Percentiles rank a stretch among this genome's conserved stretches.
Conservation (phyloP, 2,329 filamentous ascomycete genomes). For the Beauveria sp. region DNA sequence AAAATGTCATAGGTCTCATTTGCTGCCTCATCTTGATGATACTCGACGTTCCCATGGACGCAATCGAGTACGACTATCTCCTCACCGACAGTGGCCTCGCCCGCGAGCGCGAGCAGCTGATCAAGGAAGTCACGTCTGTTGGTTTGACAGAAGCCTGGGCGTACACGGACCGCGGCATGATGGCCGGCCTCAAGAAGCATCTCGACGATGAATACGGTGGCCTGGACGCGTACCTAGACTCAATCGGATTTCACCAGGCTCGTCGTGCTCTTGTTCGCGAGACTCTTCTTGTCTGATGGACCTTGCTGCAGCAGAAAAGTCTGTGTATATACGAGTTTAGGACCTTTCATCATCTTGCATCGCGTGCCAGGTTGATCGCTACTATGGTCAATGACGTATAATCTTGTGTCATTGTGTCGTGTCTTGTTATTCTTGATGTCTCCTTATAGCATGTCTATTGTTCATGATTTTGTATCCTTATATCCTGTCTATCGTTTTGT, state of each 20-base stretch:
- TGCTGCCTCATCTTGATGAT: slow-evolving; percentile 61
- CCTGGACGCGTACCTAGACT: slow-evolving; percentile 55
- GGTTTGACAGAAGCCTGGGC: slow-evolving; percentile 70
- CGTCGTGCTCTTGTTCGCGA: slow-evolving; percentile 36
- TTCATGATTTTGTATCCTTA: too few species aligned
- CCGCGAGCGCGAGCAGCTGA: slow-evolving; percentile 52
- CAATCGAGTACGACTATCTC: slow-evolving; percentile 65
- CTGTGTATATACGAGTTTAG: too few species aligned
- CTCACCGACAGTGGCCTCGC: slow-evolving; percentile 54
- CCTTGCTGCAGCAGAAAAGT: background rate
- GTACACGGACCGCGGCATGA: slow-evolving; percentile 56
- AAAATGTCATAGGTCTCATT: slow-evolving; percentile 49
- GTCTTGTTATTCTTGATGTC: too few species aligned
- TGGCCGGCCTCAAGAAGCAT: slow-evolving; percentile 49
- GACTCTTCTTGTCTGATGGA: slow-evolving; percentile 32
- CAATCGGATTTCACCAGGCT: slow-evolving; percentile 47
- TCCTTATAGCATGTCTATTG: too few species aligned
- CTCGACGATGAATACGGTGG: slow-evolving; percentile 58
- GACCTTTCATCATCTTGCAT: too few species aligned
- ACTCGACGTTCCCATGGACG: slow-evolving; percentile 46
- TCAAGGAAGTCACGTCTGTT: slow-evolving; percentile 61
- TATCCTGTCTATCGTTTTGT: too few species aligned
- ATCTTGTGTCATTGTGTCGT: too few species aligned
- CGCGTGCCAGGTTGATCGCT: too few species aligned
- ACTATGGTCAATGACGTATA: too few species aligned